Evolutionary conservation across 148 eudicot genomes (phyloP), one percentile per base, ranked within the genome.

Genomic region (Salicornia ramosissima): DNA sequence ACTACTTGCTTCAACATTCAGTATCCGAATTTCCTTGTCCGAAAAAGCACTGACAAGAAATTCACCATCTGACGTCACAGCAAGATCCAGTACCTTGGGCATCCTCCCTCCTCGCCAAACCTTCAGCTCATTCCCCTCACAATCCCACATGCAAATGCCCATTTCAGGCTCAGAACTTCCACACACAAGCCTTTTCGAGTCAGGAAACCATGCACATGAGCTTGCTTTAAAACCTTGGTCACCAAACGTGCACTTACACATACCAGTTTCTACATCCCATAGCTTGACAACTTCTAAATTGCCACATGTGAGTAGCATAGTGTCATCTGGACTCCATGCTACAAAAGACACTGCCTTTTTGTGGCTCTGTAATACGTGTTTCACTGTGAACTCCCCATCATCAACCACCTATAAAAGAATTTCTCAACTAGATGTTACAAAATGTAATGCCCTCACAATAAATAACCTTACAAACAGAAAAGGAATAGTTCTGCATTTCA

Each of bases 141-240:
- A 75, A 62, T 90, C 98, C 95, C 92, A 90, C 98, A 86, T 85
- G 84, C 78, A 86, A 42, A 93, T 90, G 39, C 96, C 96, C 77
- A 84, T 93, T 66, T 84, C 88, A 14, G 85, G 86, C 2, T 86
- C 95, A 6, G 95, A 84, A 75, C 96, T 88, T 74, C 98, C 98
- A 79, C 92, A 88, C 10, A 93, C 90, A 15, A 93, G 84, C 51
- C 86, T 76, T 75, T 87, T 85, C 30, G 95, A 90, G 73, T 90
- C 98, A 1, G 98, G 92, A 74, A 90, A 93, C 98, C 98, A 93
- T 33, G 98, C 96, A 80, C 98, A 93, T 47, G 96, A 90, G 80
- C 96, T 90, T 55, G 88, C 86, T 13, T 55, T 64, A 74, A 93
- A 88, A 34, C 84, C 90, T 8, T 67, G 80, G 39, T 80, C 81